phyloP scores from a whole-genome alignment of 495 filamentous ascomycete genomes.

The Cercophora sp. region DNA sequence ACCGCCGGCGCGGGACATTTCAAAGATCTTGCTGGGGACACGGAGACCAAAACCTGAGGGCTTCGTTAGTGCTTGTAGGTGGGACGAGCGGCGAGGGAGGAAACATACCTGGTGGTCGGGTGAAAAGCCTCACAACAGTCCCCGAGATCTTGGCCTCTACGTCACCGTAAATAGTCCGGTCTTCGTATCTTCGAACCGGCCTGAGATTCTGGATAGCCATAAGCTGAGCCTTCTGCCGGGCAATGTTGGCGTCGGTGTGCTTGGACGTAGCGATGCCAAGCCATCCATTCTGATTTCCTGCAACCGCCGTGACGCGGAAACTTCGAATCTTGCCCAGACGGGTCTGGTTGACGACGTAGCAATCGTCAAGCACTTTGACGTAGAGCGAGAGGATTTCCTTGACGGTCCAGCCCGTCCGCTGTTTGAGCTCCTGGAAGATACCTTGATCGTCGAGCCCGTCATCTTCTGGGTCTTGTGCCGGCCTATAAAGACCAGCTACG shows the following conservation, averaged over 20 bases:
- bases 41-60: conserved; percentile 72
- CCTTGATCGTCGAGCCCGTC: conserved; percentile 39
- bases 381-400: conserved; percentile 52
- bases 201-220: conserved; percentile 80
- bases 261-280: conserved; percentile 89
- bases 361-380: conserved; percentile 63
- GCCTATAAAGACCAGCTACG: conserved; percentile 47
- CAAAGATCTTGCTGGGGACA: conserved; percentile 84
- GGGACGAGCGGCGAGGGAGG: neutral
- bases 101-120: conserved; percentile 79
- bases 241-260: conserved; percentile 64
- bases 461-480: conserved; percentile 40
- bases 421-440: conserved; percentile 50
- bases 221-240: conserved; percentile 61
- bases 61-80: too few species aligned
- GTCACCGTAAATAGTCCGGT: conserved; percentile 83
- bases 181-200: conserved; percentile 84
- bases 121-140: conserved; percentile 70
- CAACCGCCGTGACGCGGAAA: conserved; percentile 66
- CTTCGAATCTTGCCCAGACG: conserved; percentile 86
- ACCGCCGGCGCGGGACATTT: conserved; percentile 80
- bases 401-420: conserved; percentile 63
- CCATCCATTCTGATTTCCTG: conserved; percentile 79
- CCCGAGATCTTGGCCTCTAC: conserved; percentile 81
- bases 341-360: conserved; percentile 85